A percentile compares a stretch with the other conserved stretches of the same genome.
phyloP scores from a whole-genome alignment of 2,329 filamentous ascomycete species.

The Nemania abortiva region DNA sequence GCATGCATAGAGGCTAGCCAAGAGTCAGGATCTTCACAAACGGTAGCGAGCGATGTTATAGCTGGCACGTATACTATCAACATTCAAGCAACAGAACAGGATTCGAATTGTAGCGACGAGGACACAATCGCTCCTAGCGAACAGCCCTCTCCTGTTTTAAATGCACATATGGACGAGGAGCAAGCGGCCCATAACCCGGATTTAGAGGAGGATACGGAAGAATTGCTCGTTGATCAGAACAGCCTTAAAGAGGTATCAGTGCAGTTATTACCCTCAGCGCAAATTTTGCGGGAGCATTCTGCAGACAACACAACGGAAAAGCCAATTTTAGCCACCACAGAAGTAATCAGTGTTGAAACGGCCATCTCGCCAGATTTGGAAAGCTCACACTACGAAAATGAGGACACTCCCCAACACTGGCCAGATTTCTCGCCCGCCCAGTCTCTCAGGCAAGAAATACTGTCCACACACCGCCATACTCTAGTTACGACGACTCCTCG shows the following conservation, averaged over 20 bases:
- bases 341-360: neutral
- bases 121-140: neutral
- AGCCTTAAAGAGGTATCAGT: neutral
- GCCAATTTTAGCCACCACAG: constrained; percentile 1
- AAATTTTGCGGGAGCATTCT: neutral
- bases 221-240: neutral
- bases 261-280: neutral
- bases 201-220: neutral
- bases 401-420: constrained; percentile 24
- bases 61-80: neutral
- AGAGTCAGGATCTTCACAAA: constrained; percentile 1
- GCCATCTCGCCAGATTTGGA: neutral
- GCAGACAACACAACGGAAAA: neutral
- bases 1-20: constrained; percentile 2
- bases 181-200: neutral
- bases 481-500: neutral
- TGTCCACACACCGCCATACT: neutral
- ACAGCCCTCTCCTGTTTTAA: neutral
- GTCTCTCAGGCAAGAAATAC: constrained; percentile 13
- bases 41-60: neutral
- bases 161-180: neutral
- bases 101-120: neutral
- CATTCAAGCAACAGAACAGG: neutral
- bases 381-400: neutral
- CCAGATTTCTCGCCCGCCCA: constrained; percentile 10